Evolutionary conservation across 179 eudicot genomes (phyloP).

Genomic region (Spergularia azorica): DNA sequence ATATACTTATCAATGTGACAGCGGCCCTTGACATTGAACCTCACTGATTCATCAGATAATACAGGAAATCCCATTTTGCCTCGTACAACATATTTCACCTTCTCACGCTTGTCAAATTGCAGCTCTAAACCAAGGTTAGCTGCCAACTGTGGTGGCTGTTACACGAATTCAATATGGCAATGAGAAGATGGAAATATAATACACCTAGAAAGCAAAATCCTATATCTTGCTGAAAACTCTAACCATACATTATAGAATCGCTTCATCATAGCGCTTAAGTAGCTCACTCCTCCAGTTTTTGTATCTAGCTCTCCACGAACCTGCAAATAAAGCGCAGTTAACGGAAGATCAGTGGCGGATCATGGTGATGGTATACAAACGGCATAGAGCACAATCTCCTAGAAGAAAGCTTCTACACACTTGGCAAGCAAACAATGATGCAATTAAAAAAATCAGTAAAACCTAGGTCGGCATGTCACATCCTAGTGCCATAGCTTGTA

Average conservation of each 20-base stretch:
- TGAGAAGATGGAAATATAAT: neutral
- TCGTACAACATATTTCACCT: slow-evolving; percentile 57
- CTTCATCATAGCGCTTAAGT: slow-evolving; percentile 52
- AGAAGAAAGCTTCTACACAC: neutral
- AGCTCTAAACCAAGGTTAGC: slow-evolving; percentile 74
- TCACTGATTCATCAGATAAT: slow-evolving; percentile 49
- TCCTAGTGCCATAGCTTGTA: neutral
- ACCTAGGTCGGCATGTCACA: too few species aligned
- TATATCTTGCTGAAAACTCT: neutral
- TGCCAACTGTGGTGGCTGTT: slow-evolving; percentile 41
- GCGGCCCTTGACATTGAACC: slow-evolving; percentile 71
- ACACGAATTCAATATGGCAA: slow-evolving; percentile 6
- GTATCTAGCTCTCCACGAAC: slow-evolving; percentile 86
- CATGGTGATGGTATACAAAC: neutral
- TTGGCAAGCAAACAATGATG: neutral
- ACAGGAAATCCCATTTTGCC: slow-evolving; percentile 80
- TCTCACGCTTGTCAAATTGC: slow-evolving; percentile 55
- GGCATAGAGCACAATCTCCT: neutral
- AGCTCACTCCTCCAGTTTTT: slow-evolving; percentile 57
- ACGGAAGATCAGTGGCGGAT: neutral
- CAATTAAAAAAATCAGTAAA: too few species aligned
- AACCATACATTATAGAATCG: slow-evolving; percentile 57
- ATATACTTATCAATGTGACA: slow-evolving; percentile 63
- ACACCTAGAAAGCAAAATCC: neutral
- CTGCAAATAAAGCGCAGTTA: slow-evolving; percentile 32